Percentiles rank a stretch among this genome's conserved stretches.
phyloP scores from a whole-genome alignment of 352 stramenopile species.

The Phytopythium ostracodes region DNA sequence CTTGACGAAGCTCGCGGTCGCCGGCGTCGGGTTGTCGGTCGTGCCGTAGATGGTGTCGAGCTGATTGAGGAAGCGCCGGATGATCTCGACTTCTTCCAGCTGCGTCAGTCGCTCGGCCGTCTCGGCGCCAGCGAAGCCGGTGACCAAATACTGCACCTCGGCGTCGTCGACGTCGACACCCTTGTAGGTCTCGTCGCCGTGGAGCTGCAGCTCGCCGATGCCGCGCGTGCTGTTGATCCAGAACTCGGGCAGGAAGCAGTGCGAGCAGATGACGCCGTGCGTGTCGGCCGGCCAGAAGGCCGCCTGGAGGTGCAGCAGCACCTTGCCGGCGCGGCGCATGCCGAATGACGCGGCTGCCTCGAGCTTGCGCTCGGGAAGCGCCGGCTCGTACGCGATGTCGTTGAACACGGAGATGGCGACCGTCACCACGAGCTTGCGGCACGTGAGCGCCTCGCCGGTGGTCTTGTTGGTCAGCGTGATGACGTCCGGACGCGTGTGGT shows the following conservation, averaged over 20 bases:
- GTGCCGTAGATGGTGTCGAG: conserved; percentile 76
- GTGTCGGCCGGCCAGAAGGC: conserved; percentile 69
- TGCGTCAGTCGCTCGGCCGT: conserved; percentile 54
- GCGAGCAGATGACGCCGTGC: conserved; percentile 78
- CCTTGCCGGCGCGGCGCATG: conserved; percentile 74
- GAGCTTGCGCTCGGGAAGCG: conserved; percentile 47
- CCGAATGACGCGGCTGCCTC: conserved; percentile 59
- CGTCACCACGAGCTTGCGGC: conserved; percentile 60
- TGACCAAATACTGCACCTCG: conserved; percentile 64
- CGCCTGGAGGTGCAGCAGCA: conserved; percentile 65
- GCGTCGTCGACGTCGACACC: conserved; percentile 1
- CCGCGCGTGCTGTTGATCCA: conserved; percentile 76
- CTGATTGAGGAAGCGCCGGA: conserved; percentile 61
- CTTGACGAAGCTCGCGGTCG: conserved; percentile 57
- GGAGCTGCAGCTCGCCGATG: conserved; percentile 51
- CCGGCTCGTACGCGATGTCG: conserved; percentile 66
- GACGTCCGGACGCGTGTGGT: conserved; percentile 44
- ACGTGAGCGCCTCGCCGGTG: conserved; percentile 52
- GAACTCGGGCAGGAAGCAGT: conserved; percentile 81
- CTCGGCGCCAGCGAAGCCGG: conserved; percentile 62
- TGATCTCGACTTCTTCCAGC: conserved; percentile 46
- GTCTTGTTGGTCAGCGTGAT: conserved; percentile 54
- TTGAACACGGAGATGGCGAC: conserved; percentile 75
- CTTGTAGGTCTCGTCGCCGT: conserved; percentile 35
- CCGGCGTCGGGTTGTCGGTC: conserved; percentile 44